Evolutionary conservation across 192 early-diverging fungal genomes (phyloP), one percentile per base, ranked within the genome.

Genomic region (Funneliformis mosseae): DNA sequence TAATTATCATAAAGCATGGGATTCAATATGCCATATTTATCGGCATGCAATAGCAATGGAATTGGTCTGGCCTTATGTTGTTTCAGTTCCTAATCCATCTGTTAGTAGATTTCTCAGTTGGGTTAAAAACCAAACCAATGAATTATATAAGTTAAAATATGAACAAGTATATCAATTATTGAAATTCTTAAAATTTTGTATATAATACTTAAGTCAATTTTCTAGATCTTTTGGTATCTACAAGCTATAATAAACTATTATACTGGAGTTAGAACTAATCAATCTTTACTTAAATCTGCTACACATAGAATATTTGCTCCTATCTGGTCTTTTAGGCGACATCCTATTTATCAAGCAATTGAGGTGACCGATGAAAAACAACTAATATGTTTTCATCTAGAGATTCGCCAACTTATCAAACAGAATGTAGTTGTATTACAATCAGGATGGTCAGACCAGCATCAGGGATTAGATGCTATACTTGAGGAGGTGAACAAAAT

Each of bases 231-330:
- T 61, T 76, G 21, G 21, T 76, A 76, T 76, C 43, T 76, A 28
- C 25, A 76, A 76, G 74, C 74, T 2, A 59, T 76, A 45, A 76
- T 76, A 28, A 76, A 76, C 38, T 76, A 48, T 39, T 25, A 10
- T 25, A 76, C n/a, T 11, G 55, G 7, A 14, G 25, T 76, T 38
- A 33, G 55, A n/a, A 48, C 25, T 38, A 76, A 76, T 59, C 55
- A 48, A 18, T 10, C 55, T 41, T 33, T 33, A 33, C 33, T 33
- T 33, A 33, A 33, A 33, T 33, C 33, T 3, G 33, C 33, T 33
- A 3, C 33, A 33, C 33, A 33, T 33, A 33, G 33, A 33, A 33
- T 33, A 3, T 33, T 33, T 33, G 33, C 33, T 33, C 33, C 33
- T 33, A 33, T 33, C 3, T 33, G 33, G 33, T 33, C 33, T 33